Conservation (phyloP, 345 rosid species). For the Euphorbia lathyris region DNA sequence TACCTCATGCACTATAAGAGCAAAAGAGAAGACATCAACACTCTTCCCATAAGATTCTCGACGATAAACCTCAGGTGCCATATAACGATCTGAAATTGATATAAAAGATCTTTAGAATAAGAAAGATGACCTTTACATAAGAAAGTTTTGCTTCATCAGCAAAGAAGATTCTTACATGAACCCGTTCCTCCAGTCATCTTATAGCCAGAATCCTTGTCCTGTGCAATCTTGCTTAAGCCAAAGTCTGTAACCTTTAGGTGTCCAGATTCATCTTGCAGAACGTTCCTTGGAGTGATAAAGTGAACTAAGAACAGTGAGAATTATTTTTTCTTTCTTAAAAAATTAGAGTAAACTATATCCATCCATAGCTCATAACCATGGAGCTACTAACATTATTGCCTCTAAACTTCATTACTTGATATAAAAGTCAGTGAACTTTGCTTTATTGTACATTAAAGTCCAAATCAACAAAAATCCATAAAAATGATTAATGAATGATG, state of each 20-base stretch:
- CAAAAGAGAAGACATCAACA: constrained; percentile 62
- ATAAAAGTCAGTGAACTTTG: no score
- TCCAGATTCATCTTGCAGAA: constrained; percentile 57
- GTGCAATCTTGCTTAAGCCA: constrained; percentile 62
- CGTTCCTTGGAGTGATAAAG: constrained; percentile 33
- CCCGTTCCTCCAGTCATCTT: constrained; percentile 66
- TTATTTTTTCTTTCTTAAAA: not conserved
- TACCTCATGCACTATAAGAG: constrained; percentile 58
- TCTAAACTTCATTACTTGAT: no score
- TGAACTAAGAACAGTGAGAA: not conserved
- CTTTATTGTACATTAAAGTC: no score
- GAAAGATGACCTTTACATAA: not conserved
- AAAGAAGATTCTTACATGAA: constrained; percentile 38
- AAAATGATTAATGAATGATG: no score
- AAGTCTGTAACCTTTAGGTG: constrained; percentile 69
- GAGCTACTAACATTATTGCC: no score
- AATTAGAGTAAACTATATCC: no score
- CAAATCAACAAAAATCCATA: no score
- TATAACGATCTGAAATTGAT: constrained; percentile 51
- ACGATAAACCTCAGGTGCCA: constrained; percentile 71
- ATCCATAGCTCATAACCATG: no score
- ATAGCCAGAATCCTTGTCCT: constrained; percentile 55
- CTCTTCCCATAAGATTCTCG: constrained; percentile 70
- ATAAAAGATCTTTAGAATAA: not conserved
- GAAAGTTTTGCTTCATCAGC: constrained; percentile 3